phyloP scores from a whole-genome alignment of 2,329 filamentous ascomycete species.

The Cordyceps farinosa region DNA sequence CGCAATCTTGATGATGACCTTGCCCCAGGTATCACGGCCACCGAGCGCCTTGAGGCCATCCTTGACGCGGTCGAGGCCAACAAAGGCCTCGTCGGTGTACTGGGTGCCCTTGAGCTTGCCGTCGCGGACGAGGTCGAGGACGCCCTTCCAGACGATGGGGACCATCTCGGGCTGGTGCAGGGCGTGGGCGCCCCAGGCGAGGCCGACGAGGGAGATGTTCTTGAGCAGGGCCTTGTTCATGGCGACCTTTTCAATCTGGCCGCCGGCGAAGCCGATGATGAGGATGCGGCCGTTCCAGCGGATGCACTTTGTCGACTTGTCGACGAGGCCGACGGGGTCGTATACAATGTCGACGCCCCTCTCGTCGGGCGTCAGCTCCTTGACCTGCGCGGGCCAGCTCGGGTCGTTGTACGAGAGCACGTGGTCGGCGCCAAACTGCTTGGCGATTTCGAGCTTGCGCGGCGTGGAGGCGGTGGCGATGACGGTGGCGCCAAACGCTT shows the following conservation, averaged over 20 bases:
- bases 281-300: slow-evolving; percentile 89
- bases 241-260: slow-evolving; percentile 81
- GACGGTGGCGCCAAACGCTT: slow-evolving; percentile 87
- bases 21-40: slow-evolving; percentile 85
- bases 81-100: slow-evolving; percentile 77
- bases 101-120: slow-evolving; percentile 80
- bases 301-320: slow-evolving; percentile 82
- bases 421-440: slow-evolving; percentile 79
- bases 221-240: slow-evolving; percentile 91
- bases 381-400: slow-evolving; percentile 65
- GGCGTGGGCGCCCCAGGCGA: slow-evolving; percentile 88
- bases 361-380: slow-evolving; percentile 69
- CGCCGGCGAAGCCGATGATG: slow-evolving; percentile 77
- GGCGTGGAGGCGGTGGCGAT: slow-evolving; percentile 82
- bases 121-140: slow-evolving; percentile 71
- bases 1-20: slow-evolving; percentile 85
- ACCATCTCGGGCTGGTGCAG: slow-evolving; percentile 69
- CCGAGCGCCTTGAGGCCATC: slow-evolving; percentile 75
- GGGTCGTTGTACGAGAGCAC: slow-evolving; percentile 70
- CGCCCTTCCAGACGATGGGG: slow-evolving; percentile 72
- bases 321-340: slow-evolving; percentile 88
- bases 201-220: slow-evolving; percentile 84
- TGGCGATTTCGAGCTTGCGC: slow-evolving; percentile 76
- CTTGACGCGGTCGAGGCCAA: slow-evolving; percentile 75
- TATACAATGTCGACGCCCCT: slow-evolving; percentile 87